Percentiles rank a stretch among this genome's conserved stretches.
phyloP scores from a whole-genome alignment of 495 filamentous ascomycete genomes.

The Daldinia caldariorum region DNA sequence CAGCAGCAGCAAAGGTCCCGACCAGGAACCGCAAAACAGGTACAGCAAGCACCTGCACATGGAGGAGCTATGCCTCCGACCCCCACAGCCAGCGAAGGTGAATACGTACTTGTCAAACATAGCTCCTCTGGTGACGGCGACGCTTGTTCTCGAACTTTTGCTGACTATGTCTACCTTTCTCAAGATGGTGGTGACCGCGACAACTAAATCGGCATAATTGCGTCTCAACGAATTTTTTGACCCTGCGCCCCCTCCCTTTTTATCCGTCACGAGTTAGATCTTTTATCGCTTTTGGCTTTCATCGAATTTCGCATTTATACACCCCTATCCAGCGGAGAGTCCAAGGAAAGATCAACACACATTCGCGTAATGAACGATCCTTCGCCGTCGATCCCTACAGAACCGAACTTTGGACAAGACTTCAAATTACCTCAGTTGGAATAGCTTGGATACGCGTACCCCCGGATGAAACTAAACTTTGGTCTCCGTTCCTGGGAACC shows the following conservation, averaged over 20 bases:
- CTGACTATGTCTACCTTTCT: slow-evolving; percentile 49
- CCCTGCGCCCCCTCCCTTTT: slow-evolving; percentile 9
- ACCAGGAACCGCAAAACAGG: slow-evolving; percentile 55
- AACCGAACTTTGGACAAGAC: slow-evolving; percentile 32
- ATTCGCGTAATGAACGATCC: slow-evolving; percentile 20
- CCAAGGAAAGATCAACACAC: neutral
- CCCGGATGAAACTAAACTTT: slow-evolving; percentile 5
- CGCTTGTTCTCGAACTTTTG: slow-evolving; percentile 43
- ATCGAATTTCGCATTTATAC: slow-evolving; percentile 15
- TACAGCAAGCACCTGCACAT: slow-evolving; percentile 56
- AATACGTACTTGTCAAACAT: slow-evolving; percentile 57
- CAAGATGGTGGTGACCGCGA: slow-evolving; percentile 50
- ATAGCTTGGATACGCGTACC: slow-evolving; percentile 28
- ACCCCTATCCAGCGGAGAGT: neutral
- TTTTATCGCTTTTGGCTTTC: slow-evolving; percentile 25
- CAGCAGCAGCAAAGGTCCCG: slow-evolving; percentile 51
- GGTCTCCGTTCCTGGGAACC: slow-evolving; percentile 1
- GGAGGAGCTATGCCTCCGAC: slow-evolving; percentile 64
- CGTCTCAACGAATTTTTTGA: slow-evolving; percentile 14
- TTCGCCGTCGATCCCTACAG: slow-evolving; percentile 1
- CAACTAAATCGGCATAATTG: slow-evolving; percentile 35
- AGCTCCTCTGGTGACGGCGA: slow-evolving; percentile 43
- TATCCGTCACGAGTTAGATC: slow-evolving; percentile 22
- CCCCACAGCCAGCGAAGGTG: slow-evolving; percentile 68
- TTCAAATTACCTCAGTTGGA: slow-evolving; percentile 2